Base-by-base conservation (phyloP, 352 stramenopile species). In the Pythium guiyangense region DNA sequence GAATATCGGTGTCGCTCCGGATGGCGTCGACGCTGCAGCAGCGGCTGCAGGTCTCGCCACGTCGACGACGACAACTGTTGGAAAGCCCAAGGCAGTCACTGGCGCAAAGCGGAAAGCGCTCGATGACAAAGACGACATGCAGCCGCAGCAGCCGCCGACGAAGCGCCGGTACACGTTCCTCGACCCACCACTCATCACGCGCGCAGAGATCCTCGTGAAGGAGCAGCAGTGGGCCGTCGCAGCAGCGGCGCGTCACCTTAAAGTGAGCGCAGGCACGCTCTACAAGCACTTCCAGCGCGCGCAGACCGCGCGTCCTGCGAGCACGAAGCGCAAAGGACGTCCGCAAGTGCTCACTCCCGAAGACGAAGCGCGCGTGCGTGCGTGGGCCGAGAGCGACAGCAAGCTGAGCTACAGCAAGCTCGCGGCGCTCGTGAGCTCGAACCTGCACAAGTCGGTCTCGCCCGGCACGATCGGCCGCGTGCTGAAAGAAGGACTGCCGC, bases 271-370 rank as follows among this genome's bases (percentile, higher is more conserved):
- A n/a, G 49, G 49, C 9, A 54, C 49, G 49, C 49, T 54, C 49
- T 54, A 54, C 49, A 54, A 54, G 49, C 49, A 54, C 49, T 54
- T 54, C 34, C 49, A 54, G 35, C 49, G 49, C 49, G 49, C 49
- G 35, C 49, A 54, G 34, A 46, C 34, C 6, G 49, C n/a, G 34
- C 49, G 49, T 4, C 49, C 49, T 2, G 20, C 20, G 49, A 54
- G 49, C 34, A 54, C 49, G 20, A 54, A 54, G 49, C 49, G 49
- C 49, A 54, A 54, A 17, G 49, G 49, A 18, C 49, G 49, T 20
- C 49, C 49, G 34, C 49, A 54, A n/a, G 49, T 54, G 20, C 49
- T 54, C n/a, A 20, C 49, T 6, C 49, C 49, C 10, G 49, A 54
- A 20, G 49, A 54, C 31, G 49, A 54, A 29, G 49, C 34, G 49